phyloP scores from a whole-genome alignment of 148 eudicot genomes.

The Fallopia convolvulus region DNA sequence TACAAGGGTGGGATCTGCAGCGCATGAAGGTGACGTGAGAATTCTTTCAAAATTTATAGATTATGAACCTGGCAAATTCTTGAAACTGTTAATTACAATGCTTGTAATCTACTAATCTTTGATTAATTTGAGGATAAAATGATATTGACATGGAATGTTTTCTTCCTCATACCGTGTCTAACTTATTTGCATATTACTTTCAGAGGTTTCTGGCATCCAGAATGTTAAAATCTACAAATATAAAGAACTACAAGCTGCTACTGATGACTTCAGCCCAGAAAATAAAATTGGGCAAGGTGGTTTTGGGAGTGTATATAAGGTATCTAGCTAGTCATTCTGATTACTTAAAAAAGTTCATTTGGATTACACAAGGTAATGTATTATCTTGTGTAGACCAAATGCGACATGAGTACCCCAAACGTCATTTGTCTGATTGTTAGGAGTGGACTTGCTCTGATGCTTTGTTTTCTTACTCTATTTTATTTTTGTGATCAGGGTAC shows the following conservation, averaged over 20 bases:
- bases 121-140: not conserved
- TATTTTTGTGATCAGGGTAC: constrained; percentile 27
- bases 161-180: not conserved
- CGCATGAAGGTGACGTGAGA: not conserved
- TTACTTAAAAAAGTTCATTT: not conserved
- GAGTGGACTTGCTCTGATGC: not conserved
- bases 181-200: not conserved
- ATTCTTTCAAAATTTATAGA: not conserved
- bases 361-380: too few species aligned
- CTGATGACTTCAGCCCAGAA: not conserved
- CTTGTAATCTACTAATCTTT: not conserved
- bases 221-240: constrained; percentile 8
- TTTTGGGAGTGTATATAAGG: constrained; percentile 1
- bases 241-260: constrained; percentile 10
- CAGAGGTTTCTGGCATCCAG: constrained; percentile 1
- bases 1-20: not conserved
- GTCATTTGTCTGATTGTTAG: not conserved
- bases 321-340: not conserved
- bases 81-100: not conserved
- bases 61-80: not conserved
- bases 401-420: not conserved
- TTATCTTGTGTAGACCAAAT: too few species aligned
- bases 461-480: not conserved
- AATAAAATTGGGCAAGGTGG: constrained; percentile 11
- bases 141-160: not conserved